Conservation (phyloP, 164 flowering plant genomes). For the Berberis vulgaris region DNA sequence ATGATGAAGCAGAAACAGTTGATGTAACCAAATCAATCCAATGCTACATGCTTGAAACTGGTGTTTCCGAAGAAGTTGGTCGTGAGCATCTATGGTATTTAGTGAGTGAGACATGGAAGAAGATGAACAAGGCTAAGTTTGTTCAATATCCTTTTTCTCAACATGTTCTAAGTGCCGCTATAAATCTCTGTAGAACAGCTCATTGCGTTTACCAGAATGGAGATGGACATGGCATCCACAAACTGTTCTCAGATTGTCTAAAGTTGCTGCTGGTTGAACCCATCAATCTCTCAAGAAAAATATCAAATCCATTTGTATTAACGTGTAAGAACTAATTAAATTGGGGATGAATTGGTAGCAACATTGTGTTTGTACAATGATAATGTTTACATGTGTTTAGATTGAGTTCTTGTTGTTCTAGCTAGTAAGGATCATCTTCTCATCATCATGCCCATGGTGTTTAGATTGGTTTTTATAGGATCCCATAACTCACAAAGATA, state of each 20-base stretch:
- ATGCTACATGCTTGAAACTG: slow-evolving; percentile 20
- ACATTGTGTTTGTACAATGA: no score
- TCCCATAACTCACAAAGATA: no score
- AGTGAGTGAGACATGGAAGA: slow-evolving; percentile 5
- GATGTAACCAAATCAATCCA: slow-evolving; percentile 21
- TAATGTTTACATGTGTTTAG: no score
- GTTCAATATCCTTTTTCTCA: slow-evolving; percentile 11
- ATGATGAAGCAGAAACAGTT: slow-evolving; percentile 29
- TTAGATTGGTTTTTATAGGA: no score
- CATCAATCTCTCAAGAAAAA: no score
- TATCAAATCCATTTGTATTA: no score
- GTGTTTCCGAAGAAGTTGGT: slow-evolving; percentile 17
- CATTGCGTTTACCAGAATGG: slow-evolving; percentile 35
- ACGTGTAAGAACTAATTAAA: no score
- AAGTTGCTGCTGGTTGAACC: slow-evolving; percentile 6
- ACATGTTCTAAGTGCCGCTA: slow-evolving; percentile 13
- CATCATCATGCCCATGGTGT: no score
- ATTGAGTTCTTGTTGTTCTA: no score
- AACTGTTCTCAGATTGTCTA: neutral
- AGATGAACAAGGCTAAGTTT: slow-evolving; percentile 13
- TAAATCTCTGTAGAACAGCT: slow-evolving; percentile 28
- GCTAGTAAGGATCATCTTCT: no score
- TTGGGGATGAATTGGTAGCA: no score
- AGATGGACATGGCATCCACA: slow-evolving; percentile 30
- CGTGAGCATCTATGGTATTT: slow-evolving; percentile 17